Evolutionary conservation across 371 early-diverging fungal genomes (phyloP).

Genomic region (Umbelopsis sp.): DNA sequence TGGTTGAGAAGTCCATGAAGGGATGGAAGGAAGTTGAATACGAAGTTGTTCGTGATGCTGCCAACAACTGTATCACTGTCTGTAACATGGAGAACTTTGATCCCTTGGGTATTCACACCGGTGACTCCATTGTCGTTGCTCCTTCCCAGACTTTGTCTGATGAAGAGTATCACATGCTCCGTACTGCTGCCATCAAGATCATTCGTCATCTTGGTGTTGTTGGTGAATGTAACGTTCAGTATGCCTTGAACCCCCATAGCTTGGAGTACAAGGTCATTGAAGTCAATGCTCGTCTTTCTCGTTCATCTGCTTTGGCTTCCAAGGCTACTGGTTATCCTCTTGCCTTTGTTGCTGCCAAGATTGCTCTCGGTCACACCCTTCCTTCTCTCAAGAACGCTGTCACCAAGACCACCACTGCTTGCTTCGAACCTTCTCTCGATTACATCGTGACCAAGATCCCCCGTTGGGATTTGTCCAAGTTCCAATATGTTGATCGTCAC

Average conservation of each 20-base stretch:
- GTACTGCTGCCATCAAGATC: constrained; percentile 92
- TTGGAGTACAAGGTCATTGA: constrained; percentile 93
- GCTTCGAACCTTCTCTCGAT: constrained; percentile 95
- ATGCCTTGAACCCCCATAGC: constrained; percentile 87
- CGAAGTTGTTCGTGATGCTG: constrained; percentile 95
- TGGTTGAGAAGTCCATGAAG: constrained; percentile 94
- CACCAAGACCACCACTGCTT: constrained; percentile 90
- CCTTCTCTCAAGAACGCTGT: constrained; percentile 89
- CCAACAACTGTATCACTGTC: constrained; percentile 95
- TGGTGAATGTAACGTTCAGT: constrained; percentile 97
- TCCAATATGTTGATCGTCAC: constrained; percentile 81
- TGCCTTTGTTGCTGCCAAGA: constrained; percentile 95
- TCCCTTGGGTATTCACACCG: constrained; percentile 94
- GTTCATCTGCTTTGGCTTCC: constrained; percentile 87
- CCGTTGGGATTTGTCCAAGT: constrained; percentile 94
- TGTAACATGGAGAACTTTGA: constrained; percentile 99
- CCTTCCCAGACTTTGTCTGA: constrained; percentile 93
- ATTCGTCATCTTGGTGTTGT: constrained; percentile 95
- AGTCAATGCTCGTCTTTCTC: constrained; percentile 93
- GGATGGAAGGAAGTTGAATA: constrained; percentile 99
- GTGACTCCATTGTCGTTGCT: constrained; percentile 96
- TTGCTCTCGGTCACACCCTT: constrained; percentile 84
- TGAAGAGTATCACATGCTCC: constrained; percentile 93
- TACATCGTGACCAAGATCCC: constrained; percentile 95
- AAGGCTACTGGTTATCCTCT: constrained; percentile 97